A percentile compares a stretch with the other conserved stretches of the same genome.
phyloP scores from a whole-genome alignment of 1,284 basidiomycete genomes.

The Ceratobasidium sp. region DNA sequence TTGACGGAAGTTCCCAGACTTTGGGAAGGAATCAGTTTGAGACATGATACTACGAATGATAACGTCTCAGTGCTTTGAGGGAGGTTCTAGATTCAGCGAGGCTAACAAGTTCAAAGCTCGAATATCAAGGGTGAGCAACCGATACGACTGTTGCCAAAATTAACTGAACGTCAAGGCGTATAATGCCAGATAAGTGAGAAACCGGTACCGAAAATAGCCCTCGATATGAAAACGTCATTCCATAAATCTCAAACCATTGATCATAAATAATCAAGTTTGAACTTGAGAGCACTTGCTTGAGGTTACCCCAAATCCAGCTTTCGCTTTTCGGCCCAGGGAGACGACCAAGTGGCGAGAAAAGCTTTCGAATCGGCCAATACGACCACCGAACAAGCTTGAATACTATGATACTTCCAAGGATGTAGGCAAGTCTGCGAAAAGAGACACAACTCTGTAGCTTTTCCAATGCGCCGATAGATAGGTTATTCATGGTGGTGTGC shows the following conservation, averaged over 20 bases:
- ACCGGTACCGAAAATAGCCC: constrained; percentile 34
- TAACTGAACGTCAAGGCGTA: background rate
- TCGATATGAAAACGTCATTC: constrained; percentile 20
- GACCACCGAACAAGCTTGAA: background rate
- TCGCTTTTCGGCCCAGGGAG: constrained; percentile 8
- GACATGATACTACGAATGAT: background rate
- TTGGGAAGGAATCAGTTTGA: background rate
- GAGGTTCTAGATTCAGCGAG: background rate
- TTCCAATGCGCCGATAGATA: background rate
- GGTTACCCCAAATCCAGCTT: constrained; percentile 23
- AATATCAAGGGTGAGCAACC: constrained; percentile 22
- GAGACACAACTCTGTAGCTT: background rate
- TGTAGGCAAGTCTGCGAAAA: background rate
- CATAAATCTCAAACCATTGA: constrained; percentile 37
- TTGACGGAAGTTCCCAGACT: background rate
- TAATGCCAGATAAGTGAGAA: background rate
- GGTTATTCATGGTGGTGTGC: background rate
- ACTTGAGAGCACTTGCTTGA: constrained; percentile 52
- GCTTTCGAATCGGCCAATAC: background rate
- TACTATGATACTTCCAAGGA: background rate
- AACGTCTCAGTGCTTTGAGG: background rate
- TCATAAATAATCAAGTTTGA: constrained; percentile 53
- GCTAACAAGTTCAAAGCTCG: constrained; percentile 30
- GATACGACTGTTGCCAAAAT: background rate
- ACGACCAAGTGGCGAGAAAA: constrained; percentile 5